Evolutionary conservation across 805 yeast genomes (phyloP), one percentile per base, ranked within the genome.

Genomic region (Candida insectorum): DNA sequence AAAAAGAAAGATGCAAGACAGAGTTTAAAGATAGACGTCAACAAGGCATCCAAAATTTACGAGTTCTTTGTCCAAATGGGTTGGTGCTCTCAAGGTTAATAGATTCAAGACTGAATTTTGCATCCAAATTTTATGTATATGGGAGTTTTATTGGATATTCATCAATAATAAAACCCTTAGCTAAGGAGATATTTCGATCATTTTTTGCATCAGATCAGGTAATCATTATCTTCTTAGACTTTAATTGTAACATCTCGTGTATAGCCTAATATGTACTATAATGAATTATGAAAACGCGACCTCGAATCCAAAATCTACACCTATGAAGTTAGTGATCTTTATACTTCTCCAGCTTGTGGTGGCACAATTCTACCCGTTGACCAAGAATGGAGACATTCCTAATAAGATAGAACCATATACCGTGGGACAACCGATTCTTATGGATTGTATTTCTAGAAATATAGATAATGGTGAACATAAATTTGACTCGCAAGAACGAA

Each of bases 51-150:
- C 16, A 79, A 82, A 55, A 83, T 93, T 31, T 93, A 85, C 59
- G 97, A 93, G 52, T 93, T 93, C 53, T 93, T 93, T 58, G 85
- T 84, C 40, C 78, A 80, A 39, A 96, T 93, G 71, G 85, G 86
- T 38, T 93, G 98, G 98, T 75, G 79, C 51, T 50, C 65, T 9
- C 73, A 63, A 34, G 71, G 64, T 10, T 61, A 47, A 22, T 3
- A 30, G 7, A 15, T 5, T 16, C n/a, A n/a, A n/a, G n/a, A n/a
- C n/a, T n/a, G 22, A 11, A 8, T 20, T 20, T 20, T 11, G 22
- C 22, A 7, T n/a, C n/a, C n/a, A n/a, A n/a, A n/a, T n/a, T n/a
- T n/a, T n/a, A n/a, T n/a, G n/a, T n/a, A n/a, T n/a, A n/a, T n/a
- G n/a, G n/a, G n/a, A n/a, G n/a, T n/a, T n/a, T n/a, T n/a, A n/a